phyloP scores from a whole-genome alignment of 495 filamentous ascomycete genomes.

The Tuber indicum region DNA sequence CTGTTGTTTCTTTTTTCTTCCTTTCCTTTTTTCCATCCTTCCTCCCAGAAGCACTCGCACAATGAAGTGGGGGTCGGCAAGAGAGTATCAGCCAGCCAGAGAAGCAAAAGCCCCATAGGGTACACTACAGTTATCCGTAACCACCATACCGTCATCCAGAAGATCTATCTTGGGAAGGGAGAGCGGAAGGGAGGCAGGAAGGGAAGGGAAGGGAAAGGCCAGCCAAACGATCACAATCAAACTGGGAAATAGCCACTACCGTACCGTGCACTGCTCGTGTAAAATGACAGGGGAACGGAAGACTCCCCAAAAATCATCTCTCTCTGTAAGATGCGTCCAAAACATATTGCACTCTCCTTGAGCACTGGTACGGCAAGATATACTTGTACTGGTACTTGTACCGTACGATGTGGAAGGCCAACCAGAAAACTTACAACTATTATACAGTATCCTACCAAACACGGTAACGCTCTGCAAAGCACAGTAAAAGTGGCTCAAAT shows the following conservation, averaged over 20 bases:
- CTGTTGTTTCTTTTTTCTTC: neutral
- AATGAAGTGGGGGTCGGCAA: neutral
- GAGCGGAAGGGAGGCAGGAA: neutral
- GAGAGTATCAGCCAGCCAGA: neutral
- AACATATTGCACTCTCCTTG: neutral
- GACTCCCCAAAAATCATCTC: neutral
- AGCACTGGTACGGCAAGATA: neutral
- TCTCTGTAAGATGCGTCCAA: neutral
- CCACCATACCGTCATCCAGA: neutral
- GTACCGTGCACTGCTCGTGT: no score
- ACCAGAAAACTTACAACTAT: neutral
- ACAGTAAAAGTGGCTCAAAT: neutral
- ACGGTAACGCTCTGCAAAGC: neutral
- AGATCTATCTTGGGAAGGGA: neutral
- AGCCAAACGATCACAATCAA: neutral
- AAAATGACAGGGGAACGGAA: neutral
- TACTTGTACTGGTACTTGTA: no score
- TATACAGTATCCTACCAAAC: neutral
- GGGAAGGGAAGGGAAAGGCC: neutral
- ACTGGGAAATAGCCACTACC: neutral
- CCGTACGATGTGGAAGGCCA: neutral
- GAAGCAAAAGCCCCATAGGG: neutral
- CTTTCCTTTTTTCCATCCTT: neutral
- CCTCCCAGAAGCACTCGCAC: neutral
- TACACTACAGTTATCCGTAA: neutral